These are phyloP conservation scores for Pholiota adiposa DNA, from an alignment of 1,284 basidiomycete genomes.

Conservation along the genomic window DNA sequence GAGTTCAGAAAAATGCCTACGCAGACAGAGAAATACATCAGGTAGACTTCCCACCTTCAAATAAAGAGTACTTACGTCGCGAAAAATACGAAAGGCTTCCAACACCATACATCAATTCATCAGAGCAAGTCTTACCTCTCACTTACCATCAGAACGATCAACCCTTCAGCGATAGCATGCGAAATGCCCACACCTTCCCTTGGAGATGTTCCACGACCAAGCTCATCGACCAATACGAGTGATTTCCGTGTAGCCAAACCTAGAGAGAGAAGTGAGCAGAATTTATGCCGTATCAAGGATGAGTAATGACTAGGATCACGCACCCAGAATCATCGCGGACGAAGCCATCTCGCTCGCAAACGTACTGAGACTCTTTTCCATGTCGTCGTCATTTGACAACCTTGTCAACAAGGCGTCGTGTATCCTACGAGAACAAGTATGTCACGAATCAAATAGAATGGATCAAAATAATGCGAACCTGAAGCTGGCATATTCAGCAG, in stretches of 20 bases:
- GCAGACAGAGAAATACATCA: not conserved
- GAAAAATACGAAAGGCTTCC: slow-evolving; percentile 85
- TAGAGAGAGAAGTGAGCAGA: slow-evolving; percentile 32
- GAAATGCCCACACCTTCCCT: slow-evolving; percentile 88
- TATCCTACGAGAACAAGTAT: slow-evolving; percentile 48
- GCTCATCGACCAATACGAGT: slow-evolving; percentile 88
- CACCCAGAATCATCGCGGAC: slow-evolving; percentile 86
- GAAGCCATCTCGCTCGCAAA: slow-evolving; percentile 94
- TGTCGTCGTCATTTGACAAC: slow-evolving; percentile 90
- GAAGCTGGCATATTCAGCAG: slow-evolving; percentile 89
- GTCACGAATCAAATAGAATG: not conserved
- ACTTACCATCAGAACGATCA: slow-evolving; percentile 74
- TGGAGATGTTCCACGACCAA: slow-evolving; percentile 88
- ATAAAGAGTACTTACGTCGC: slow-evolving; percentile 67
- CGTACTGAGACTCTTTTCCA: slow-evolving; percentile 88
- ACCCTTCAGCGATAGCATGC: slow-evolving; percentile 89
- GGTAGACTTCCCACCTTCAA: not conserved
- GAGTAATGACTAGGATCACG: slow-evolving; percentile 3
- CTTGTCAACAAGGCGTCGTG: slow-evolving; percentile 86
- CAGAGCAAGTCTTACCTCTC: not conserved
- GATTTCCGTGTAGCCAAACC: slow-evolving; percentile 77
- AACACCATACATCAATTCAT: not conserved
- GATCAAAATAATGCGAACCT: slow-evolving; percentile 43
- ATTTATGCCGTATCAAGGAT: not conserved
- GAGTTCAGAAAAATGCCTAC: slow-evolving; percentile 75